These are phyloP conservation scores for Mycena galericulata DNA, from an alignment of 768 basidiomycete species.

Conservation along the genomic window DNA sequence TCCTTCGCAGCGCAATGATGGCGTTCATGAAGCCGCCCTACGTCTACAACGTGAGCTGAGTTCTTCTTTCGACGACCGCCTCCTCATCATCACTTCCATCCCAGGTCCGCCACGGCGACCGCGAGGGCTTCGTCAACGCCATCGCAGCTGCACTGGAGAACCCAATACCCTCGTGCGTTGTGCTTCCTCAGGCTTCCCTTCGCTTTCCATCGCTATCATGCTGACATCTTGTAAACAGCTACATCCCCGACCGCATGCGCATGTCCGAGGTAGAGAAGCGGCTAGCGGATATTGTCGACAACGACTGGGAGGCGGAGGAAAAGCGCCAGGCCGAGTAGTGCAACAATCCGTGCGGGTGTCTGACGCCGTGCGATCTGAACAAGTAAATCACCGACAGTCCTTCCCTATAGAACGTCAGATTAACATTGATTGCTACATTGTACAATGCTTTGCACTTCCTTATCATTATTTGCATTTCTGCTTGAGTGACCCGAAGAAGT, in stretches of 20 bases:
- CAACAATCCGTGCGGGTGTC: constrained; percentile 23
- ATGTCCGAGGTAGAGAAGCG: constrained; percentile 22
- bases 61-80: background rate
- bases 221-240: background rate
- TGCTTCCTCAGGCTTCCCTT: too few species aligned
- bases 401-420: too few species aligned
- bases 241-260: constrained; percentile 25
- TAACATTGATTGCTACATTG: background rate
- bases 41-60: constrained; percentile 26
- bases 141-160: constrained; percentile 18
- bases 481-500: too few species aligned
- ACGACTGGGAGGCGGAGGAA: constrained; percentile 25
- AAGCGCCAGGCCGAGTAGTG: background rate
- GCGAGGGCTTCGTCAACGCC: constrained; percentile 19
- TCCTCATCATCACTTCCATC: background rate
- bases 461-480: too few species aligned
- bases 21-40: constrained; percentile 10
- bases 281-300: constrained; percentile 22
- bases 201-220: background rate
- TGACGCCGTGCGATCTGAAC: constrained; percentile 3
- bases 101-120: constrained; percentile 26
- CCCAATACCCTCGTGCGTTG: constrained; percentile 24
- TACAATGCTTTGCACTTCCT: background rate
- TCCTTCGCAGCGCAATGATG: background rate
- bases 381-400: too few species aligned